These are phyloP conservation scores for Monascus ruber DNA, from an alignment of 2,329 filamentous ascomycete species.

Conservation along the genomic window DNA sequence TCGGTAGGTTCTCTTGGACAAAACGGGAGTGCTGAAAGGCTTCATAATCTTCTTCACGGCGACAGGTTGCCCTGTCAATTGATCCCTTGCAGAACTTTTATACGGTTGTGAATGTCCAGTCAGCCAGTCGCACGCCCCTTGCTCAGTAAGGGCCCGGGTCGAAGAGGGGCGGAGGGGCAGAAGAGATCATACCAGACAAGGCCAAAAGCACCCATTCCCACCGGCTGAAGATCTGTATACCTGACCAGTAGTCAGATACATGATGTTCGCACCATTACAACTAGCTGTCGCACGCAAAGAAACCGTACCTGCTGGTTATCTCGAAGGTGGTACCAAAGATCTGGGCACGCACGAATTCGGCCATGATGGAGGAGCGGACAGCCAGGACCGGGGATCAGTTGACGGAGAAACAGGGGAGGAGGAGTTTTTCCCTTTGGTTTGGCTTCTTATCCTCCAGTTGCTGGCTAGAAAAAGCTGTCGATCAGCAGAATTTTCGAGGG, in stretches of 20 bases:
- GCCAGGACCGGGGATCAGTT: constrained; percentile 4
- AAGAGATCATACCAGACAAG: constrained; percentile 69
- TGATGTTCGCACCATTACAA: constrained; percentile 1
- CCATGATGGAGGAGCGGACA: constrained; percentile 53
- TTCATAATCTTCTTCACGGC: constrained; percentile 99
- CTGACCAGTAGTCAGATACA: constrained; percentile 38
- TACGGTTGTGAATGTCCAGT: constrained; percentile 3
- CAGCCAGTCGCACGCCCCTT: constrained; percentile 6
- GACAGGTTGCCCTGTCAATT: constrained; percentile 92
- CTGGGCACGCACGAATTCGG: constrained; percentile 97
- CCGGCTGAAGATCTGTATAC: constrained; percentile 95
- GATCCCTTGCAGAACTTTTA: constrained; percentile 83
- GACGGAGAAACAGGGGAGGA: constrained; percentile 1
- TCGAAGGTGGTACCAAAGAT: constrained; percentile 99
- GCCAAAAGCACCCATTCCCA: constrained; percentile 98
- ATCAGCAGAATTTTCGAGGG: not conserved
- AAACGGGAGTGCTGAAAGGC: constrained; percentile 96
- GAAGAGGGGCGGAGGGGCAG: constrained; percentile 4
- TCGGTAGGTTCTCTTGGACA: constrained; percentile 94
- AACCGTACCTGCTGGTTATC: constrained; percentile 83
- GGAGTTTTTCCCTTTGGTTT: not conserved
- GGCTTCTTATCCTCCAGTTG: too few relatives aligned
- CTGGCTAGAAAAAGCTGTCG: too few relatives aligned
- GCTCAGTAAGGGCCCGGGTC: not conserved
- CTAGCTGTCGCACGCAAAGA: not conserved